Conservation (phyloP, 108 stramenopile genomes). For the Nannochloropsis gaditana region DNA sequence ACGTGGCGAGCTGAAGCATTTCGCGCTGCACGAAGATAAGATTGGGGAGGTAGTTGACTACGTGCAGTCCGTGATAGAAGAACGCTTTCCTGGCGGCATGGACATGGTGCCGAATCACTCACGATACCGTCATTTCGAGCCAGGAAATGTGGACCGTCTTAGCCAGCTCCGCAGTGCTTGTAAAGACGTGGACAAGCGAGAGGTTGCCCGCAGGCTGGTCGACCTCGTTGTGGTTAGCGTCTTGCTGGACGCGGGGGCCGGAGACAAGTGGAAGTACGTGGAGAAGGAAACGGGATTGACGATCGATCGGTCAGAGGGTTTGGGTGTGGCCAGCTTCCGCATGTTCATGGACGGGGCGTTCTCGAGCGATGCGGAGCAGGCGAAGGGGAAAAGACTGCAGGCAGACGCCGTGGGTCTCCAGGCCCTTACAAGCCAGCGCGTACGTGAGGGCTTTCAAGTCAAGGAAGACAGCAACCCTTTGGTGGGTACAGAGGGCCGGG, state of each 20-base stretch:
- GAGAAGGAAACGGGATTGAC: slow-evolving; percentile 29
- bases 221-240: slow-evolving; percentile 43
- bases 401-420: slow-evolving; percentile 43
- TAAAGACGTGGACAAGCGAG: neutral
- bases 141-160: slow-evolving; percentile 36
- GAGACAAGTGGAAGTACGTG: slow-evolving; percentile 31
- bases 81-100: slow-evolving; percentile 35
- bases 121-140: slow-evolving; percentile 47
- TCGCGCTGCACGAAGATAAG: slow-evolving; percentile 37
- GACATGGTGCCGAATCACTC: slow-evolving; percentile 46
- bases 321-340: slow-evolving; percentile 51
- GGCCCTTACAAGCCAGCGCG: slow-evolving; percentile 25
- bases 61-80: slow-evolving; percentile 40
- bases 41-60: slow-evolving; percentile 34
- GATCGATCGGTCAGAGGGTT: slow-evolving; percentile 40
- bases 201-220: slow-evolving; percentile 30
- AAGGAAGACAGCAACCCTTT: slow-evolving; percentile 40
- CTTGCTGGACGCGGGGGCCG: slow-evolving; percentile 36
- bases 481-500: slow-evolving; percentile 42
- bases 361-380: slow-evolving; percentile 20
- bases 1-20: slow-evolving; percentile 38
- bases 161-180: slow-evolving; percentile 20
- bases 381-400: neutral
- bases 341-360: slow-evolving; percentile 49
- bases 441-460: slow-evolving; percentile 21